These are phyloP conservation scores for Petunia secreta DNA, from an alignment of 257 asterid species.

Conservation along the genomic window DNA sequence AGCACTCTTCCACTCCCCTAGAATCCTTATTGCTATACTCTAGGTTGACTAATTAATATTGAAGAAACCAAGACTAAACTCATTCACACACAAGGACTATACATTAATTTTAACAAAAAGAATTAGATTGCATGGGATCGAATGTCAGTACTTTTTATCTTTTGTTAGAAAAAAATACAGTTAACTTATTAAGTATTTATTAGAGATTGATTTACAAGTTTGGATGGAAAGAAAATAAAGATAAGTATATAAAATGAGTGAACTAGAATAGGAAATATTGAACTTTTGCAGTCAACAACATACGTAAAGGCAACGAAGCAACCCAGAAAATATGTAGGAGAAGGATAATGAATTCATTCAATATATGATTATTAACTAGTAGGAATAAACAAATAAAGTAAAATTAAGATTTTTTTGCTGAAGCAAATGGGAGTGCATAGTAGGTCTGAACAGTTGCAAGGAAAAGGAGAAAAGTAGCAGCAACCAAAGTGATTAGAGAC, in stretches of 20 bases:
- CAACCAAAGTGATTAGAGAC: neutral
- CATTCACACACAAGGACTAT: too few relatives aligned
- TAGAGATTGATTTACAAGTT: neutral
- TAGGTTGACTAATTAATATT: too few relatives aligned
- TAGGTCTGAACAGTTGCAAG: slow-evolving; percentile 5
- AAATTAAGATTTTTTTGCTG: neutral
- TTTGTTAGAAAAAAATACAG: neutral
- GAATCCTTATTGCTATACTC: too few relatives aligned
- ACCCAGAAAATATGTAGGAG: neutral
- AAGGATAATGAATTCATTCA: neutral
- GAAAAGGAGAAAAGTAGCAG: neutral
- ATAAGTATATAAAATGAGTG: neutral
- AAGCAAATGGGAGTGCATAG: neutral
- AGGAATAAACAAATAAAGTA: neutral
- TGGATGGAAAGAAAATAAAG: neutral
- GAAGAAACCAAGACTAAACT: too few relatives aligned
- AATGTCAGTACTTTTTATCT: too few relatives aligned
- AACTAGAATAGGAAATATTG: neutral
- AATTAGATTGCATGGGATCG: too few relatives aligned
- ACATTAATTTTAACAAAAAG: too few relatives aligned
- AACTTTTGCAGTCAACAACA: too few relatives aligned
- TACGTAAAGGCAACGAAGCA: neutral
- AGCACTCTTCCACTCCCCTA: too few relatives aligned
- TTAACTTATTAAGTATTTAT: neutral
- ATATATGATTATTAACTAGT: neutral